These are phyloP conservation scores for Porogramme epimiltina DNA, from an alignment of 1,284 basidiomycete species.

Conservation along the genomic window DNA sequence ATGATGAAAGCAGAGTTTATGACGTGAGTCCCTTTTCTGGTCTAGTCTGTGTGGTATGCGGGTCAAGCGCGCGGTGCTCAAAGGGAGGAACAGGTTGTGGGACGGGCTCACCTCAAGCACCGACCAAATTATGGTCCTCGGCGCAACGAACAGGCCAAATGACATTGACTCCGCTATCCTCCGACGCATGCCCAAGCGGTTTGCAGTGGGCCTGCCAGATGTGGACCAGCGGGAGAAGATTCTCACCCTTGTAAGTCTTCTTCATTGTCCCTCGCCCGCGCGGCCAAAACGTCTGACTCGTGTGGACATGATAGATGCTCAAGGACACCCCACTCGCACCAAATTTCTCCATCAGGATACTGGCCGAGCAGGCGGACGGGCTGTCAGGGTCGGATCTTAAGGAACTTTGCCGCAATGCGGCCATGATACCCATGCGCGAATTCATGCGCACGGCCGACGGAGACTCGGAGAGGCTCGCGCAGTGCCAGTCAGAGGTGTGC, in stretches of 20 bases:
- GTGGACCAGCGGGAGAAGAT: conserved; percentile 86
- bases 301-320: conserved; percentile 69
- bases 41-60: background rate
- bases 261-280: background rate
- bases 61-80: too few relatives aligned
- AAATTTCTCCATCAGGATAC: conserved; percentile 61
- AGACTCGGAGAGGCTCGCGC: conserved; percentile 53
- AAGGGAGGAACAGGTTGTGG: conserved; percentile 72
- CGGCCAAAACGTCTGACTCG: background rate
- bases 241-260: conserved; percentile 68
- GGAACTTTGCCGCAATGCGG: conserved; percentile 93
- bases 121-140: conserved; percentile 90
- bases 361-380: conserved; percentile 79
- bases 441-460: conserved; percentile 69
- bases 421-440: conserved; percentile 90
- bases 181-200: conserved; percentile 97
- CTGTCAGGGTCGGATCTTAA: conserved; percentile 91
- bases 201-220: conserved; percentile 86
- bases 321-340: conserved; percentile 73
- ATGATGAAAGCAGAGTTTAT: conserved; percentile 99
- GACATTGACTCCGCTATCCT: conserved; percentile 97
- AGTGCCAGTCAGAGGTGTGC: conserved; percentile 57
- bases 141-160: conserved; percentile 93
- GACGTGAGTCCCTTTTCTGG: conserved; percentile 63
- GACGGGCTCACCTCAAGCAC: conserved; percentile 90